Conservation (phyloP, 805 yeast genomes). For the Suhomyces vadensis region DNA sequence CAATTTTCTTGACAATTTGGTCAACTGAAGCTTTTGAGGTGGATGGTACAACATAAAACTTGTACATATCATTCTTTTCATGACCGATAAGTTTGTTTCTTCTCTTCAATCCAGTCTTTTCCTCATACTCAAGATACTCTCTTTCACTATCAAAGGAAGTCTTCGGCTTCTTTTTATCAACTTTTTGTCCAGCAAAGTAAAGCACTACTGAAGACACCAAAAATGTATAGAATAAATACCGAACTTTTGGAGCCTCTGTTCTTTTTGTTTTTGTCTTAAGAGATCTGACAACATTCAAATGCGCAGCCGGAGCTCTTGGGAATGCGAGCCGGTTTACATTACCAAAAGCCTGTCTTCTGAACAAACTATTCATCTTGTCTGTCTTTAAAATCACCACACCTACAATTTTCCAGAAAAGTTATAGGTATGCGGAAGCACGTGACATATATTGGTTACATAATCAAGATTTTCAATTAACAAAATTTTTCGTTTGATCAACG, state of each 20-base stretch:
- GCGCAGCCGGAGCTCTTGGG: background rate
- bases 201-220: conserved; percentile 33
- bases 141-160: conserved; percentile 45
- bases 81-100: conserved; percentile 43
- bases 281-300: conserved; percentile 1
- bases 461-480: background rate
- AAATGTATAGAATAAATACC: conserved; percentile 40
- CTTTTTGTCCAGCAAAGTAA: conserved; percentile 29
- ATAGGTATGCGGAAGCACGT: background rate
- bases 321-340: background rate
- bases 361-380: background rate
- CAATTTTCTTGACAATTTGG: conserved; percentile 18
- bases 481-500: conserved; percentile 1
- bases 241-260: conserved; percentile 27
- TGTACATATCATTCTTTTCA: conserved; percentile 39
- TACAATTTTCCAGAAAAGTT: background rate
- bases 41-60: conserved; percentile 42
- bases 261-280: conserved; percentile 1
- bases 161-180: conserved; percentile 31
- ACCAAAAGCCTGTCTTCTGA: background rate
- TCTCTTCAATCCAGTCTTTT: conserved; percentile 53
- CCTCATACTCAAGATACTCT: conserved; percentile 50
- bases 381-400: background rate
- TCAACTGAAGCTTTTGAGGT: conserved; percentile 21
- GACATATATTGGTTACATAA: background rate